A percentile compares a stretch with the other conserved stretches of the same genome.
Conservation (phyloP, 2,329 filamentous ascomycete species). For the Aspergillus candidus region DNA sequence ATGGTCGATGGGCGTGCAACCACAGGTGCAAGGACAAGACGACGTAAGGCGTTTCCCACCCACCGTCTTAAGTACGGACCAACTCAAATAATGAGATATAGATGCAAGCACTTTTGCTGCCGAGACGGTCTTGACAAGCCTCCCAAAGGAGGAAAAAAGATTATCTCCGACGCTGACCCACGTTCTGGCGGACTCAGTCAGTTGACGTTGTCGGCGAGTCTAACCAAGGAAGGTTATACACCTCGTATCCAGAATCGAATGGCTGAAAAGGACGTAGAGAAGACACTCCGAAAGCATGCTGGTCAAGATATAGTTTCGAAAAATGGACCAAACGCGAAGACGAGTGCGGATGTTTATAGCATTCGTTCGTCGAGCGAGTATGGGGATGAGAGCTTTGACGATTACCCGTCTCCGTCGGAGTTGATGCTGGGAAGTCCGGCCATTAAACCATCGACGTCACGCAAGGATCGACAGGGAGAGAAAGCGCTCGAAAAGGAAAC, state of each 20-base stretch:
- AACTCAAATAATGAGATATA: no score
- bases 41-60: constrained; percentile 28
- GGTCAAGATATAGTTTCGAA: neutral
- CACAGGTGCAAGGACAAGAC: constrained; percentile 61
- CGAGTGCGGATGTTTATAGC: no score
- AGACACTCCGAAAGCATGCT: neutral
- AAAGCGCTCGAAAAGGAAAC: no score
- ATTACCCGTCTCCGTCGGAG: constrained; percentile 34
- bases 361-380: constrained; percentile 28
- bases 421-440: constrained; percentile 16
- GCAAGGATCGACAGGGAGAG: no score
- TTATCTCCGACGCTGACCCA: constrained; percentile 6
- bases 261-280: neutral
- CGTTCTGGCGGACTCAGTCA: constrained; percentile 24
- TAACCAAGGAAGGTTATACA: constrained; percentile 10
- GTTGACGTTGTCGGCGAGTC: constrained; percentile 24
- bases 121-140: constrained; percentile 64
- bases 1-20: constrained; percentile 69
- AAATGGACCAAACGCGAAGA: neutral
- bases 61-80: no score
- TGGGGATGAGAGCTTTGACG: constrained; percentile 26
- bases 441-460: no score
- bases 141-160: constrained; percentile 37
- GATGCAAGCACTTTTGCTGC: constrained; percentile 69
- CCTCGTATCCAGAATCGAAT: neutral